phyloP scores from a whole-genome alignment of 306 rosid genomes.

The Cucurbita pepo region DNA sequence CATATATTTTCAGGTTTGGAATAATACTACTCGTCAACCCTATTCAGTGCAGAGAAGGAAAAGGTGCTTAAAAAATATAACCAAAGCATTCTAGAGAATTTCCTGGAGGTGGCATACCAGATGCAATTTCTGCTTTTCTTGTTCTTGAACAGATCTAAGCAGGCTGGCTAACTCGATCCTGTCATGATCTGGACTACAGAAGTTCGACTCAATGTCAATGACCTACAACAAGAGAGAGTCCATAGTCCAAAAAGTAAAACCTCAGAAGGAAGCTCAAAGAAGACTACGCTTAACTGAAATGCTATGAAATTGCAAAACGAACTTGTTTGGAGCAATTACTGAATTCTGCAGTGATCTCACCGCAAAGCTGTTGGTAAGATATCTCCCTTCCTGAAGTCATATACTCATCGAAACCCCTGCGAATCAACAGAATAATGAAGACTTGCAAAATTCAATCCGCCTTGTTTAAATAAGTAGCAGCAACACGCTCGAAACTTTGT shows the following conservation, averaged over 20 bases:
- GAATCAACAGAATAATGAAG: background rate
- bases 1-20: background rate
- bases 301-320: conserved; percentile 1
- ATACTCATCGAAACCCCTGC: conserved; percentile 68
- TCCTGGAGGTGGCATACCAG: conserved; percentile 33
- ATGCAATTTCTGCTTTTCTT: conserved; percentile 68
- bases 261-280: background rate
- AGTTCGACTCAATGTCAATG: conserved; percentile 46
- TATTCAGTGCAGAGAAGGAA: background rate
- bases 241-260: background rate
- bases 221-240: conserved; percentile 36
- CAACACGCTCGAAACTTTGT: background rate
- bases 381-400: conserved; percentile 48
- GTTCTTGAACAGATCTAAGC: conserved; percentile 73
- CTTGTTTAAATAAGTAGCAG: background rate
- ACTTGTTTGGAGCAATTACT: conserved; percentile 73
- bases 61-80: background rate
- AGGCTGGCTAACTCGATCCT: conserved; percentile 66
- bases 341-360: conserved; percentile 67
- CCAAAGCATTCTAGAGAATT: background rate
- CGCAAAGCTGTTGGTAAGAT: conserved; percentile 60
- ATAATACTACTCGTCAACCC: background rate
- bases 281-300: background rate
- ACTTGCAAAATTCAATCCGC: background rate
- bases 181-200: conserved; percentile 35